A percentile compares a stretch with the other conserved stretches of the same genome.
Evolutionary conservation across 2,329 filamentous ascomycete genomes (phyloP).

Genomic region (Huntiella omanensis): DNA sequence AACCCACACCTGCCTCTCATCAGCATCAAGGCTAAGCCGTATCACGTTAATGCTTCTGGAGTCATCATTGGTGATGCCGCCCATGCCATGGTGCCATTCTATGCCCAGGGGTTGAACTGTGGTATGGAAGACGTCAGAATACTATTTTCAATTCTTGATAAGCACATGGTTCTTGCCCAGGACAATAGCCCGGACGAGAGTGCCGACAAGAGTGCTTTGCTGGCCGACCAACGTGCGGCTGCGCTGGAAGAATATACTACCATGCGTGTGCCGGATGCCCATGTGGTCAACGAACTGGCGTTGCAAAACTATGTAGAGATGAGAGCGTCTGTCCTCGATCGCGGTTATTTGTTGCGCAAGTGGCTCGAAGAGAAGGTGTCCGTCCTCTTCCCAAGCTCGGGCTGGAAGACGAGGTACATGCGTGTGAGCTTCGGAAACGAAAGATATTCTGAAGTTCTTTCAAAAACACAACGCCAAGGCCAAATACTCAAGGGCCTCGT

Average conservation of each 20-base stretch:
- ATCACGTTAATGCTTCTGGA: constrained; percentile 58
- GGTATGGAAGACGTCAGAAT: constrained; percentile 86
- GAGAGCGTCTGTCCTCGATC: constrained; percentile 65
- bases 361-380: constrained; percentile 69
- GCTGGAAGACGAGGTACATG: constrained; percentile 85
- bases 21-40: constrained; percentile 77
- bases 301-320: constrained; percentile 88
- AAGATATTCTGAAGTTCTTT: constrained; percentile 66
- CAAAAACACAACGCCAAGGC: constrained; percentile 50
- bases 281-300: constrained; percentile 83
- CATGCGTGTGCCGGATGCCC: constrained; percentile 56
- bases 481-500: constrained; percentile 25
- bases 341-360: constrained; percentile 64
- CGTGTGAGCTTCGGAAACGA: constrained; percentile 88
- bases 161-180: constrained; percentile 31
- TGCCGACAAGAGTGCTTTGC: constrained; percentile 21
- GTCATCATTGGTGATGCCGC: constrained; percentile 88
- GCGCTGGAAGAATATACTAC: constrained; percentile 61
- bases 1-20: constrained; percentile 90
- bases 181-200: constrained; percentile 23
- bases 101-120: constrained; percentile 95
- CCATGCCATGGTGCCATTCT: constrained; percentile 96
- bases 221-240: constrained; percentile 35
- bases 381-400: constrained; percentile 53
- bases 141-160: constrained; percentile 66